Conservation (phyloP, 106 monocot species). For the Platanthera guangdongensis region DNA sequence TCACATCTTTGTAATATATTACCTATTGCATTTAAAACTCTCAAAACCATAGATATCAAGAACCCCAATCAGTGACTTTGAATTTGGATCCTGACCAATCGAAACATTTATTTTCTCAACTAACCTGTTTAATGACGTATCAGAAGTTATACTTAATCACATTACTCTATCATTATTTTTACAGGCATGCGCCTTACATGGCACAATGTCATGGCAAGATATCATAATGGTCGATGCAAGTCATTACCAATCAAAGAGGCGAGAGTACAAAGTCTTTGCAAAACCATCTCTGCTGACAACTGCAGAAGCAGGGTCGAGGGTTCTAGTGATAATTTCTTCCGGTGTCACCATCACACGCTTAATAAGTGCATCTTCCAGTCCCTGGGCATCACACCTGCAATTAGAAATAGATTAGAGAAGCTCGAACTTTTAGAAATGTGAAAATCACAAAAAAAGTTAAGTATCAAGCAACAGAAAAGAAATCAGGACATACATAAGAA, state of each 20-base stretch:
- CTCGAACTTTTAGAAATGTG: not conserved
- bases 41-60: slow-evolving; percentile 99
- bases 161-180: not conserved
- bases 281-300: slow-evolving; percentile 81
- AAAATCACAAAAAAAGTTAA: not conserved
- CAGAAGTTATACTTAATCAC: not conserved
- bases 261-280: slow-evolving; percentile 84
- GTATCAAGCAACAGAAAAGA: too few relatives aligned
- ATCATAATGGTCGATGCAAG: not conserved
- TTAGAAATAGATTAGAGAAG: not conserved
- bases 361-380: slow-evolving; percentile 68
- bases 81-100: slow-evolving; percentile 90
- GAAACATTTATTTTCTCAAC: slow-evolving; percentile 85
- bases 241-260: slow-evolving; percentile 85
- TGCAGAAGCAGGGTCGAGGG: slow-evolving; percentile 77
- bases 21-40: slow-evolving; percentile 93
- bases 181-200: not conserved
- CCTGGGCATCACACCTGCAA: slow-evolving; percentile 71
- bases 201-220: not conserved
- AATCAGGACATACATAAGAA: too few relatives aligned
- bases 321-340: slow-evolving; percentile 75
- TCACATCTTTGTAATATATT: slow-evolving; percentile 3
- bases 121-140: slow-evolving; percentile 37
- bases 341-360: slow-evolving; percentile 81
- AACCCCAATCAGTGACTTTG: slow-evolving; percentile 82